Base-by-base conservation (phyloP, 1,139 yeast species). In the Taphrina betulina region DNA sequence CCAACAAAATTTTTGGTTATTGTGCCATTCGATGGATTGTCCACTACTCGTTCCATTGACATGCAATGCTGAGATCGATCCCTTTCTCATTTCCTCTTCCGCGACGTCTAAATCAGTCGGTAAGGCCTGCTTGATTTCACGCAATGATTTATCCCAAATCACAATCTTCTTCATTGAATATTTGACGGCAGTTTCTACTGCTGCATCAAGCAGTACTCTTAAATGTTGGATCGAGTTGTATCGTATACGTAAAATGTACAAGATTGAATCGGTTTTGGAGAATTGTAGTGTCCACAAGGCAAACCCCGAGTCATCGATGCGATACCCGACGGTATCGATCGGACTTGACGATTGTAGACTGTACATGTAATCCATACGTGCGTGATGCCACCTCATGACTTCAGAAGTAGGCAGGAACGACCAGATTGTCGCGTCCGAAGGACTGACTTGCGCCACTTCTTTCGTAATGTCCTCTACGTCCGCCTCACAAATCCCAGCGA, bases 1-100 rank as follows among this genome's bases (percentile, higher is more conserved):
- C 48, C 48, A 43, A 16, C 48, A 43, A 20, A 43, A 43, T 22
- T 43, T 43, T 20, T 43, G 37, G 14, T 31, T 43, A 20, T 43
- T 43, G 24, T 19, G 26, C 48, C 48, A 43, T 8, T 43, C 20
- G 3, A 43, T 3, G 17, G 19, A 7, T 7, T 26, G 31, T 26
- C 31, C 7, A 12, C 31, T 7, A 26, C 7, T 26, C 31, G 31
- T 7, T 10, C 48, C 48, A 20, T 19, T 7, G 10, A 43, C 38
- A 3, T 31, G 16, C 17, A 43, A n/a, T 12, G 48, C 48, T 19
- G 38, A n/a, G 12, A 43, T 8, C 4, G 48, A 43, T 10, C 38
- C 19, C 31, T 12, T 43, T 17, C 48, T 43, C 38, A 26, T 26
- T 12, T 14, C 28, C 10, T 33, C 20, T 19, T 31, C 38, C 5